A percentile compares a stretch with the other conserved stretches of the same genome.
phyloP scores from a whole-genome alignment of 352 stramenopile genomes.

The Pythium dissotocum region DNA sequence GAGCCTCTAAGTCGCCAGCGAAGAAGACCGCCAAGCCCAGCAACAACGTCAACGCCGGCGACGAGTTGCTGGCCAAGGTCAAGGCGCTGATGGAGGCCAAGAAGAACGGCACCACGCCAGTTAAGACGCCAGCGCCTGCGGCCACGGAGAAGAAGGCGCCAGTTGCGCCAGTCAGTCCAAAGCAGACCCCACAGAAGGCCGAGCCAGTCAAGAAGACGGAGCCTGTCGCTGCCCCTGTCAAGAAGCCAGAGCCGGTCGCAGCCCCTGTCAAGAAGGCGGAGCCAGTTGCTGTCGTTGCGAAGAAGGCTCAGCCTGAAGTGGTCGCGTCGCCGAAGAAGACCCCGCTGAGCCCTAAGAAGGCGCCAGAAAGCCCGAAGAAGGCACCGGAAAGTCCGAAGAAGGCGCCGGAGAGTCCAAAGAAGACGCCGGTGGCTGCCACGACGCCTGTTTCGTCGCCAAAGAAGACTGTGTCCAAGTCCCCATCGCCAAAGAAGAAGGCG shows the following conservation, averaged over 20 bases:
- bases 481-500: conserved; percentile 24
- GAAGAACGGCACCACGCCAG: conserved; percentile 1
- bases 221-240: not conserved
- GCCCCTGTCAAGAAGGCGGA: not conserved
- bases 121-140: not conserved
- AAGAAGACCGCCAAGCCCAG: conserved; percentile 22
- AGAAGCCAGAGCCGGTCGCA: not conserved
- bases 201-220: conserved; percentile 2
- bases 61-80: conserved; percentile 29
- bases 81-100: conserved; percentile 24
- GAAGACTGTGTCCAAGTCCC: conserved; percentile 7
- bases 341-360: not conserved
- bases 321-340: conserved; percentile 17
- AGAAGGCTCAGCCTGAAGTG: conserved; percentile 15
- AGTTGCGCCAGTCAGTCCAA: conserved; percentile 10
- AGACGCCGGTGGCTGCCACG: conserved; percentile 14
- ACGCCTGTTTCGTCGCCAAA: conserved; percentile 21
- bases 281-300: not conserved
- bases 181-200: conserved; percentile 10
- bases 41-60: conserved; percentile 9
- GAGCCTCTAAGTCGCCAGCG: conserved; percentile 17
- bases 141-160: not conserved
- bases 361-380: not conserved
- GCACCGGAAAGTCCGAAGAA: not conserved
- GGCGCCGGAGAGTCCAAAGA: conserved; percentile 13